These are phyloP conservation scores for Golubevia sp. DNA, from an alignment of 1,284 basidiomycete species.

Conservation along the genomic window DNA sequence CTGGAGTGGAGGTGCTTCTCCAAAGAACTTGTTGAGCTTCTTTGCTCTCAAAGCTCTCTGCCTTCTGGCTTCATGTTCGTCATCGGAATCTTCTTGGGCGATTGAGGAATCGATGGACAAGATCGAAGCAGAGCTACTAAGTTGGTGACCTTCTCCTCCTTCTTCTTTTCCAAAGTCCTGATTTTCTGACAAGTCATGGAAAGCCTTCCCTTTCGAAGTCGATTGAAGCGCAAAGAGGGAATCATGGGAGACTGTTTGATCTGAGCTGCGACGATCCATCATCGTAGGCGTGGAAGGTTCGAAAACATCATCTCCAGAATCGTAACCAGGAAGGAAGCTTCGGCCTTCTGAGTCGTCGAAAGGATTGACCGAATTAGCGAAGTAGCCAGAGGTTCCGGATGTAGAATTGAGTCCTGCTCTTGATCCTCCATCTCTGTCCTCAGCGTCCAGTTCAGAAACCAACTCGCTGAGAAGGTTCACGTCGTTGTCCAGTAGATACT, in stretches of 20 bases:
- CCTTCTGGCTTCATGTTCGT: constrained; percentile 4
- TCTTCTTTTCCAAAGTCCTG: not conserved
- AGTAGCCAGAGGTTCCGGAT: not conserved
- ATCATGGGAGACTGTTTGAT: not conserved
- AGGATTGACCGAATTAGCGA: not conserved
- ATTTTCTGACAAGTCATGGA: not conserved
- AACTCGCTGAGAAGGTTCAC: constrained; percentile 8
- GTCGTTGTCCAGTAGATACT: constrained; percentile 15
- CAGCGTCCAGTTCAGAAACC: constrained; percentile 10
- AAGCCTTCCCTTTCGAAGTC: not conserved
- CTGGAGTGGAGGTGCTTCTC: constrained; percentile 1
- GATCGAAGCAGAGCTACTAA: constrained; percentile 1
- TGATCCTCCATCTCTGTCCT: not conserved
- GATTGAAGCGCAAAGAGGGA: not conserved
- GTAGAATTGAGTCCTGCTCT: not conserved
- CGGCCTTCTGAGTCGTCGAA: not conserved
- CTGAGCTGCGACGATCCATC: too few relatives aligned
- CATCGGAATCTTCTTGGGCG: not conserved
- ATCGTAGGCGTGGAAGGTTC: too few relatives aligned
- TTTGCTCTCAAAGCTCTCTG: constrained; percentile 4
- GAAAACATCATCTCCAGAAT: too few relatives aligned
- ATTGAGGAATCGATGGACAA: not conserved
- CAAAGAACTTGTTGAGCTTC: constrained; percentile 7
- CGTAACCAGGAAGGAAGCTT: too few relatives aligned
- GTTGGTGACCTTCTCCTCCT: not conserved